Base-by-base conservation (phyloP, 352 stramenopile species). In the Lagenidium giganteum region DNA sequence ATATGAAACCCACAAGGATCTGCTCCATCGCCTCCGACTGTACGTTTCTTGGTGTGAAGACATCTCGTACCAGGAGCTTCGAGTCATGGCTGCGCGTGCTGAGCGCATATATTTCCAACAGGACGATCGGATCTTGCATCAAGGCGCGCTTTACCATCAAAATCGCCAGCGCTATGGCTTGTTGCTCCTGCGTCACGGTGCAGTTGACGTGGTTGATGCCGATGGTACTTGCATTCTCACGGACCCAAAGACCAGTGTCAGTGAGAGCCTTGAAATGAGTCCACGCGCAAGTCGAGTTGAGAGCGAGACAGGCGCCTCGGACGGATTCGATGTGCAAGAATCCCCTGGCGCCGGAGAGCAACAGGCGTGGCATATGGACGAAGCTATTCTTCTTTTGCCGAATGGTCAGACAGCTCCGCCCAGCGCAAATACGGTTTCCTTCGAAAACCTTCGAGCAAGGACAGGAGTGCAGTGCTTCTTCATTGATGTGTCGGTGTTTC, bases 401-500 rank as follows among this genome's bases (percentile, higher is more conserved):
- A 18, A 42, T 24, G 24, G 35, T 3, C 9, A 36, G 16, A n/a
- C 18, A 9, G 22, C 7, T 18, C 14, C 38, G 2, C 20, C 23
- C 3, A n/a, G n/a, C n/a, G n/a, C n/a, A n/a, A n/a, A n/a, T n/a
- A n/a, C n/a, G n/a, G n/a, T n/a, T n/a, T n/a, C n/a, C 18, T 64
- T 64, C 17, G 20, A 53, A n/a, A 58, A 66, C 31, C 30, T 72
- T 24, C 52, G 72, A 47, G 74, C 74, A 8, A 43, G 57, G 2
- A 68, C 63, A 9, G 55, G 50, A 8, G 68, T 79, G 12, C 68
- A 82, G 34, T 87, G 74, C 21, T 84, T 75, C 40, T 83, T 70
- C 44, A 51, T 87, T 13, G 70, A 81, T 18, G 37, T 58, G 32
- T 80, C 37, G 44, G 39, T 34, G 38, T 60, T 54, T 35, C 59